These are phyloP conservation scores for Cystobasidium pallidum DNA, from an alignment of 1,284 basidiomycete genomes.

Conservation along the genomic window DNA sequence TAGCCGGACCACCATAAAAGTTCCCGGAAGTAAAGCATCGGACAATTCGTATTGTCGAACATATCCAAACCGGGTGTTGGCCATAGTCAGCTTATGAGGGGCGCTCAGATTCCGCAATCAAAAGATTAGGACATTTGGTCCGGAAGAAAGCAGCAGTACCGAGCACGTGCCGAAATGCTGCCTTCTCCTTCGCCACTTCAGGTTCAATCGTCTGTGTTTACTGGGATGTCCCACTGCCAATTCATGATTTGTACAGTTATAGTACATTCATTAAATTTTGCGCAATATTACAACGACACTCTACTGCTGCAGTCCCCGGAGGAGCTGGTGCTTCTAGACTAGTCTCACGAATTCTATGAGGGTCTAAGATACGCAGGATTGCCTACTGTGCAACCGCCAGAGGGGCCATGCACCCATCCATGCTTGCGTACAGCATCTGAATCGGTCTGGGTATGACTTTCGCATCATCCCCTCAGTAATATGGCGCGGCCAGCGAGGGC, in stretches of 20 bases:
- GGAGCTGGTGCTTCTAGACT: neutral
- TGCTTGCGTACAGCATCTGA: too few species aligned
- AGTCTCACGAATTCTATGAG: too few species aligned
- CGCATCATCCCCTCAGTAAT: too few species aligned
- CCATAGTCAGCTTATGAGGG: slow-evolving; percentile 64
- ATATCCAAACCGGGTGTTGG: slow-evolving; percentile 87
- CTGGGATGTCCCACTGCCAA: too few species aligned
- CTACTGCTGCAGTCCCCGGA: neutral
- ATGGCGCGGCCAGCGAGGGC: too few species aligned
- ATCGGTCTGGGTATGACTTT: too few species aligned
- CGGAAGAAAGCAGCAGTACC: neutral
- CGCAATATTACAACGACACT: neutral
- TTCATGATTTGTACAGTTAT: too few species aligned
- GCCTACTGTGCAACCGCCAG: too few species aligned
- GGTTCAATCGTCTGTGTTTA: neutral
- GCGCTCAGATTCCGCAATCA: neutral
- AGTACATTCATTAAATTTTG: neutral
- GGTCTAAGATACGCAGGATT: too few species aligned
- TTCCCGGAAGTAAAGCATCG: slow-evolving; percentile 80
- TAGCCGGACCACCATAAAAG: slow-evolving; percentile 82
- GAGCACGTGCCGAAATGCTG: neutral
- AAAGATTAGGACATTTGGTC: neutral
- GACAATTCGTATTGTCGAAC: slow-evolving; percentile 87
- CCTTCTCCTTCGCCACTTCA: neutral
- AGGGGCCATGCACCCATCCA: too few species aligned